Evolutionary conservation across 148 eudicot genomes (phyloP).

Genomic region (Rhododendron vialii): DNA sequence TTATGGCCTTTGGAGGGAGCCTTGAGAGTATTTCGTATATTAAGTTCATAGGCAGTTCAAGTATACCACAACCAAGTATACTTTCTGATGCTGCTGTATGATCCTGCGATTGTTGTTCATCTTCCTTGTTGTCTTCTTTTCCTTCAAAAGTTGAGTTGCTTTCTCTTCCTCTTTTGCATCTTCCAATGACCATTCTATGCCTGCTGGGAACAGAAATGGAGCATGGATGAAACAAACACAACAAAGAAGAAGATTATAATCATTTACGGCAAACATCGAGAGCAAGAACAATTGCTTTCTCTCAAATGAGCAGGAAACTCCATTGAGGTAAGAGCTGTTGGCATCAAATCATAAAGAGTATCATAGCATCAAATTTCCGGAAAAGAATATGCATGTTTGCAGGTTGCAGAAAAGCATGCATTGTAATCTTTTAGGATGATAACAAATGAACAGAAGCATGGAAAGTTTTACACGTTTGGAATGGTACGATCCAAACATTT

Average conservation of each 20-base stretch:
- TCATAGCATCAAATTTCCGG: background rate
- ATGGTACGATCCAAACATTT: background rate
- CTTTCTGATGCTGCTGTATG: background rate
- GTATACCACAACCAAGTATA: slow-evolving; percentile 5
- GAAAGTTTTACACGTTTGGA: background rate
- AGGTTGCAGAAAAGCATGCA: background rate
- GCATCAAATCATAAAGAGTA: background rate
- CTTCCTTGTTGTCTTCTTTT: background rate
- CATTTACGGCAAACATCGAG: background rate
- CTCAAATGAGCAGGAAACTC: background rate
- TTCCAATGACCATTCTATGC: background rate
- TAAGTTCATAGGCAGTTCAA: slow-evolving; percentile 21
- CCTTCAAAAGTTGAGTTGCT: background rate
- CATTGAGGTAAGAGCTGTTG: background rate
- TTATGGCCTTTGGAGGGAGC: slow-evolving; percentile 22
- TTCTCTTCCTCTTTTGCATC: background rate
- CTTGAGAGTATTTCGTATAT: slow-evolving; percentile 23
- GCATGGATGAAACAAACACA: background rate
- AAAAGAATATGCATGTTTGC: background rate
- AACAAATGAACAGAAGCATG: background rate
- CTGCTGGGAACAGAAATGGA: background rate
- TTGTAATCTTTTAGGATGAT: background rate
- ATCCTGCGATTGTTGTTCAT: background rate
- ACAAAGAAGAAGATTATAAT: background rate
- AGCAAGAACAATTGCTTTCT: background rate